Conservation (phyloP, 1,284 basidiomycete species). For the Phenoliferia sp. region DNA sequence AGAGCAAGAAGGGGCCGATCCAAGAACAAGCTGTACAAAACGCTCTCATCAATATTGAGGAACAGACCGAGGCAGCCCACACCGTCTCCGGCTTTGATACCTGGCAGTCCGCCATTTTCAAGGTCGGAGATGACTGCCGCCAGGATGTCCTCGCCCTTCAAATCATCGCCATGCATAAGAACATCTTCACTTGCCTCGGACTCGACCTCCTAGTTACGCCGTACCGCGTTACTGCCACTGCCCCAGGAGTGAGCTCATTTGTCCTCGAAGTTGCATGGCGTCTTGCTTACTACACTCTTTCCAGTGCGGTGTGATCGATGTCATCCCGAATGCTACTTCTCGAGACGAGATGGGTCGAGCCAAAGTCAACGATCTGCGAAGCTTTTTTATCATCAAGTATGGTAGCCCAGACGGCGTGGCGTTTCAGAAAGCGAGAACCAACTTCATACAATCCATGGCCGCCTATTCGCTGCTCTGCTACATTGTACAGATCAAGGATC, state of each 20-base stretch:
- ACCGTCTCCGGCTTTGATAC: constrained; percentile 64
- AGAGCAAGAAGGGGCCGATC: constrained; percentile 26
- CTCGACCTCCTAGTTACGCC: constrained; percentile 90
- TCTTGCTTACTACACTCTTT: not conserved
- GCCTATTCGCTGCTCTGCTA: constrained; percentile 99
- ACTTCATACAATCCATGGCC: constrained; percentile 99
- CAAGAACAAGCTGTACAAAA: constrained; percentile 57
- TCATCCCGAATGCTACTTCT: constrained; percentile 95
- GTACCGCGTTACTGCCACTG: constrained; percentile 95
- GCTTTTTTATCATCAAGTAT: constrained; percentile 94
- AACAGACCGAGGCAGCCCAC: constrained; percentile 12
- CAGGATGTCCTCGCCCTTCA: constrained; percentile 96
- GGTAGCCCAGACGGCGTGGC: constrained; percentile 80
- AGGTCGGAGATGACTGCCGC: constrained; percentile 98
- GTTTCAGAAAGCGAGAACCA: constrained; percentile 89
- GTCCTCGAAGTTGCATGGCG: not conserved
- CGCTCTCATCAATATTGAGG: constrained; percentile 25
- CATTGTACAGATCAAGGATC: constrained; percentile 93
- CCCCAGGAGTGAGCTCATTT: constrained; percentile 70
- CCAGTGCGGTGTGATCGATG: constrained; percentile 96
- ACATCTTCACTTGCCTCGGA: constrained; percentile 82
- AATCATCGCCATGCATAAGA: constrained; percentile 99
- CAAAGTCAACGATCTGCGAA: constrained; percentile 91
- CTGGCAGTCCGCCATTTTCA: constrained; percentile 99
- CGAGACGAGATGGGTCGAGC: constrained; percentile 99